Conservation (phyloP, 208 protist species). For the Acanthamoeba polyphaga region DNA sequence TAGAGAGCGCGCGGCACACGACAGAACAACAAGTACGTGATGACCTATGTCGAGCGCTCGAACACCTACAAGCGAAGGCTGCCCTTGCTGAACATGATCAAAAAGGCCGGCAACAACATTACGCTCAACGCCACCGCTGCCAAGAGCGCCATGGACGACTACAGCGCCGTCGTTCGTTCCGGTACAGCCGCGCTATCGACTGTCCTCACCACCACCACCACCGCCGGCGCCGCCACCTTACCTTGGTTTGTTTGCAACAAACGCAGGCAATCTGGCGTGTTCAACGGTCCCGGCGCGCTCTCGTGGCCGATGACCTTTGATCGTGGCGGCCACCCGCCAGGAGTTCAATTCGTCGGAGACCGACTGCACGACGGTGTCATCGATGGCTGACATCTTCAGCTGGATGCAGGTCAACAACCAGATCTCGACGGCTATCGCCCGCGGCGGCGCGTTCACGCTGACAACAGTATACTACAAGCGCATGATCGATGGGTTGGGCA, state of each 20-base stretch:
- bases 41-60: slow-evolving; percentile 29
- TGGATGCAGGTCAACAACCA: slow-evolving; percentile 72
- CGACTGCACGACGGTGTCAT: slow-evolving; percentile 41
- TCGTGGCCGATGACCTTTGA: slow-evolving; percentile 39
- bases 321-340: neutral
- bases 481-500: slow-evolving; percentile 45
- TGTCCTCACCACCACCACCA: too few relatives aligned
- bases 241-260: neutral
- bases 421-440: slow-evolving; percentile 31
- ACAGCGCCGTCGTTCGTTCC: neutral
- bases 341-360: slow-evolving; percentile 35
- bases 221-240: too few relatives aligned
- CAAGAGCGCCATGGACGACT: slow-evolving; percentile 67
- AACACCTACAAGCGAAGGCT: slow-evolving; percentile 69
- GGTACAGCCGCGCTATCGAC: neutral
- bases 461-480: slow-evolving; percentile 62
- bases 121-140: slow-evolving; percentile 5
- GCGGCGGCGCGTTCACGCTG: slow-evolving; percentile 13
- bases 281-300: slow-evolving; percentile 26
- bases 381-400: slow-evolving; percentile 67
- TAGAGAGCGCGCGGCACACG: neutral
- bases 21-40: slow-evolving; percentile 32
- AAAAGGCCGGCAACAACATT: slow-evolving; percentile 50
- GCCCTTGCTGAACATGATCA: neutral
- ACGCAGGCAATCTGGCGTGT: slow-evolving; percentile 34